Evolutionary conservation across 2,329 filamentous ascomycete species (phyloP).

Genomic region (Apiospora koreana): DNA sequence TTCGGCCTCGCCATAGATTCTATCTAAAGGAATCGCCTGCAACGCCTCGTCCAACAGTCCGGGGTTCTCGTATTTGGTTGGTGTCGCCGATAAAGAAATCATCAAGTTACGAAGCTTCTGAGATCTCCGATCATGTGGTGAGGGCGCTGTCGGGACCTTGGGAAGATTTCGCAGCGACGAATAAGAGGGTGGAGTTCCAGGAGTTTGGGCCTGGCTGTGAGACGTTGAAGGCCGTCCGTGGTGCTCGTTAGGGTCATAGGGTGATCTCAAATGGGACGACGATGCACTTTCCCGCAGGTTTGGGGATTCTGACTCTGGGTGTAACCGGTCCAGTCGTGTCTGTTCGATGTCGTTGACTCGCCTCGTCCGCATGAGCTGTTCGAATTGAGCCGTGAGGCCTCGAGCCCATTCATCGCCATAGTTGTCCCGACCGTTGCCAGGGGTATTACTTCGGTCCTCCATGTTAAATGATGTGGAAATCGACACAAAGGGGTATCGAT

Average conservation of each 20-base stretch:
- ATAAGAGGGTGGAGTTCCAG: constrained; percentile 46
- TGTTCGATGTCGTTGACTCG: constrained; percentile 81
- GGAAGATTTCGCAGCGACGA: constrained; percentile 52
- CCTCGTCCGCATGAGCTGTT: constrained; percentile 82
- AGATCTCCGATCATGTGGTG: constrained; percentile 62
- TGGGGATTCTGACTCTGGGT: constrained; percentile 58
- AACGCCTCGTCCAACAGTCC: constrained; percentile 91
- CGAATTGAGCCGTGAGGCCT: constrained; percentile 81
- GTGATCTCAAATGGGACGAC: constrained; percentile 46
- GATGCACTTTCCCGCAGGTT: constrained; percentile 53
- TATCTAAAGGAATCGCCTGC: constrained; percentile 80
- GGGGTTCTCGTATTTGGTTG: constrained; percentile 94
- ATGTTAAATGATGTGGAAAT: constrained; percentile 22
- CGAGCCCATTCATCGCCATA: constrained; percentile 75
- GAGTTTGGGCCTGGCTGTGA: constrained; percentile 35
- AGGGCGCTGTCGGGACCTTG: constrained; percentile 71
- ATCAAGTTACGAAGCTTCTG: constrained; percentile 81
- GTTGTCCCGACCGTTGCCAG: constrained; percentile 33
- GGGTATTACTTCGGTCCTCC: constrained; percentile 24
- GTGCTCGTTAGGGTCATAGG: constrained; percentile 36
- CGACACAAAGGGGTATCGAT: neutral
- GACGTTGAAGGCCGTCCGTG: constrained; percentile 48
- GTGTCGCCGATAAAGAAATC: constrained; percentile 82
- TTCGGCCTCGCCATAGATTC: constrained; percentile 91
- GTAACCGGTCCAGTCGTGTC: constrained; percentile 56